Evolutionary conservation across 2,329 filamentous ascomycete genomes (phyloP).

Genomic region (Diaporthe vexans): DNA sequence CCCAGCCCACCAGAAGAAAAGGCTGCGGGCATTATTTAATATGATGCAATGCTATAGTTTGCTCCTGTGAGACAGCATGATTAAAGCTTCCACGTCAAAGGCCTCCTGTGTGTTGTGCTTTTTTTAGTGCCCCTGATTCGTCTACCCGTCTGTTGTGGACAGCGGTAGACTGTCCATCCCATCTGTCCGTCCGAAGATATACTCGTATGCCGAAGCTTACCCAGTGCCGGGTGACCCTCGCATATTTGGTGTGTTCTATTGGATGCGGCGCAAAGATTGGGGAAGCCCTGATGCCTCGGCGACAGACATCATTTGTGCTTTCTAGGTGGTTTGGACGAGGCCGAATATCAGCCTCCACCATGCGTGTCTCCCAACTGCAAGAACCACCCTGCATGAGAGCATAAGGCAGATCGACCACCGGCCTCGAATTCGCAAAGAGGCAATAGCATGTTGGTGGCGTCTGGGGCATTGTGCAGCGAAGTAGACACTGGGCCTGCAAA

Average conservation of each 20-base stretch:
- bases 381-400: neutral
- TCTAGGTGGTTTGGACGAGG: constrained; percentile 7
- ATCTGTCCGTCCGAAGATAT: neutral
- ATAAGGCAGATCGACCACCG: neutral
- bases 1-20: constrained; percentile 5
- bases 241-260: neutral
- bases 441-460: neutral
- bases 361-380: neutral
- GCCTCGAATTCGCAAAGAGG: neutral
- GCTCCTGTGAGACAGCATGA: constrained; percentile 6
- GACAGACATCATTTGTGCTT: neutral
- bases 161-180: neutral
- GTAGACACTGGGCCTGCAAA: neutral
- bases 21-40: neutral
- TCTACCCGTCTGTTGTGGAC: neutral
- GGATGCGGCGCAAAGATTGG: neutral
- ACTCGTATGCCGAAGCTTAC: neutral
- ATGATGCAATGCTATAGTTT: constrained; percentile 29
- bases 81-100: constrained; percentile 17
- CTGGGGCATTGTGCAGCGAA: too few relatives aligned
- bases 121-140: constrained; percentile 25
- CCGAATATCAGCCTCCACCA: neutral
- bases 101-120: constrained; percentile 19
- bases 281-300: neutral
- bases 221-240: constrained; percentile 4